Evolutionary conservation across 106 monocot species (phyloP).

Genomic region (Narthecium ossifragum): DNA sequence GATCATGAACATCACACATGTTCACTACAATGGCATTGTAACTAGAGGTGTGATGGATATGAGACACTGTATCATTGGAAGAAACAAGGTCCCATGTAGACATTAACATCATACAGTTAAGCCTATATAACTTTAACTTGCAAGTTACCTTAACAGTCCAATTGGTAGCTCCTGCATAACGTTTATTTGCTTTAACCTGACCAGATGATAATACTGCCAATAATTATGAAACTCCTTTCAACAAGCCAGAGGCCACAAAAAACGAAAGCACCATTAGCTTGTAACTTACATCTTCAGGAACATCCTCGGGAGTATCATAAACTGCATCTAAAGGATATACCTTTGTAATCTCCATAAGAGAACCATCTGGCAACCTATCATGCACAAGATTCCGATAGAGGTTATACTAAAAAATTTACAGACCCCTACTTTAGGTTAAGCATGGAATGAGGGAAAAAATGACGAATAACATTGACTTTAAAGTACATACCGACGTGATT

Average conservation of each 20-base stretch:
- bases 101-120: neutral
- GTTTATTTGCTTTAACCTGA: slow-evolving; percentile 82
- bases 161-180: slow-evolving; percentile 82
- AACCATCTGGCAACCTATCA: slow-evolving; percentile 79
- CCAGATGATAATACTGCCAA: neutral
- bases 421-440: no score
- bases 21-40: neutral
- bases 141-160: slow-evolving; percentile 88
- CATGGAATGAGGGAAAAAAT: no score
- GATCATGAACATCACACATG: neutral
- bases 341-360: slow-evolving; percentile 86
- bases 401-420: no score
- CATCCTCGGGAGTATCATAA: slow-evolving; percentile 82
- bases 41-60: neutral
- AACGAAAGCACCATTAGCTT: neutral
- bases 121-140: neutral
- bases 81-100: neutral
- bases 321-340: slow-evolving; percentile 93
- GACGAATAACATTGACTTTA: neutral
- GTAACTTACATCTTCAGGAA: slow-evolving; percentile 81
- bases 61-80: neutral
- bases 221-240: neutral
- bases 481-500: slow-evolving; percentile 58
- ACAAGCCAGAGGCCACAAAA: neutral
- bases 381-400: no score